Evolutionary conservation across 176 grass and related monocot species (phyloP), one percentile per base, ranked within the genome.

Genomic region (Aegilops sharonensis): DNA sequence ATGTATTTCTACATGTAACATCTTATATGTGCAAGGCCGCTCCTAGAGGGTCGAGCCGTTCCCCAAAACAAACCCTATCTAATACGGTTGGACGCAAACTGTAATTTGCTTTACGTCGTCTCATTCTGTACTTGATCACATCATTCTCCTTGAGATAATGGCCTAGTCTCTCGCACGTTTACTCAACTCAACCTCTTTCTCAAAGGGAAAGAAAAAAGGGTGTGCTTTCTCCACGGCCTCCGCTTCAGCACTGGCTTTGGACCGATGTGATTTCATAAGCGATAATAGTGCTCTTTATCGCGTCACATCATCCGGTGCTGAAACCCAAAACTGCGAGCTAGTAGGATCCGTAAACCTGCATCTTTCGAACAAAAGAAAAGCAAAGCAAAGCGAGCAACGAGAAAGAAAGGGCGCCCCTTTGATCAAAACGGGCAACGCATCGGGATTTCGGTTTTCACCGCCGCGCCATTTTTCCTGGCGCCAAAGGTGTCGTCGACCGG

Each of bases 101-200:
- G 21, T 57, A 42, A 32, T 57, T 35, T 47, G 67, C 71, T 52
- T 77, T 83, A 5, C 56, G 79, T 34, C 57, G 25, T 67, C 85
- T 75, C 75, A 75, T 75, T n/a, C 45, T 11, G 67, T 84, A 90
- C 89, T 84, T 80, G 85, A 80, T 90, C 85, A 17, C 88, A 48
- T 62, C 78, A 40, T 85, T 61, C 68, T 23, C 62, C 59, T 0
- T 59, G 83, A 52, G 88, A 82, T 77, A 70, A 82, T 86, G 78
- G 29, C 48, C 37, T 32, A 14, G 79, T 35, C 45, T 47, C 45
- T 40, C 47, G 24, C 87, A 79, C 82, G 76, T 40, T 75, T 80
- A 66, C 35, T 11, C 20, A 15, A 5, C 0, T 11, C 20, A 10
- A 3, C 0, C 14, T 3, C 1, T 68, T 67, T 36, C 13, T 21